Evolutionary conservation across 345 rosid species (phyloP).

Genomic region (Litchi chinensis): DNA sequence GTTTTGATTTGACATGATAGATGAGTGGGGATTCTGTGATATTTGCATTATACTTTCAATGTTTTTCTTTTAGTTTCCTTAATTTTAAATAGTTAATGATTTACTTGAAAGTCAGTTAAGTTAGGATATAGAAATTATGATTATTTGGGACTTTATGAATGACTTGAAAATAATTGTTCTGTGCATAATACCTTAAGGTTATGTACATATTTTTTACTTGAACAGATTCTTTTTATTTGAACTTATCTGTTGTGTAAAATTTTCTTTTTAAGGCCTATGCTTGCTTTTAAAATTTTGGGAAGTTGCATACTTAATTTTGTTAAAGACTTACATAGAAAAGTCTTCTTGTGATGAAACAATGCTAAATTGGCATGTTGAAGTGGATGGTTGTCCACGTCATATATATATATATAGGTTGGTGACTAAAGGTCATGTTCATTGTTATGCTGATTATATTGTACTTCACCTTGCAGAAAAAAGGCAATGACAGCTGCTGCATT

Average conservation of each 20-base stretch:
- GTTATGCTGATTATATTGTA: constrained; percentile 17
- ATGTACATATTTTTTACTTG: neutral
- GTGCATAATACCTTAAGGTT: neutral
- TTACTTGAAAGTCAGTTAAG: neutral
- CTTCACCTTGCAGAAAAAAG: constrained; percentile 58
- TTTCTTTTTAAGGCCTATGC: neutral
- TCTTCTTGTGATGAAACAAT: neutral
- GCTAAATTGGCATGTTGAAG: neutral
- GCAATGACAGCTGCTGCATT: constrained; percentile 94
- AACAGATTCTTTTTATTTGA: neutral
- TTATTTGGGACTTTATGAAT: neutral
- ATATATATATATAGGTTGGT: neutral
- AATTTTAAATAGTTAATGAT: neutral
- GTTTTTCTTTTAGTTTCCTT: neutral
- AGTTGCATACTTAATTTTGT: neutral
- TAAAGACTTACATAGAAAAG: neutral
- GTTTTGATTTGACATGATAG: too few species aligned
- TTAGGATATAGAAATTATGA: too few species aligned
- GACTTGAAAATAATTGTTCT: neutral
- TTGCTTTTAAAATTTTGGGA: neutral
- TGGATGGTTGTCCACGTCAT: neutral
- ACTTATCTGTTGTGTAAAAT: too few species aligned
- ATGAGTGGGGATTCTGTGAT: too few species aligned
- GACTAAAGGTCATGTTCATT: neutral
- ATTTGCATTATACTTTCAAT: too few species aligned